These are phyloP conservation scores for Trichoderma asperellum DNA, from an alignment of 2,329 filamentous ascomycete species.

Conservation along the genomic window DNA sequence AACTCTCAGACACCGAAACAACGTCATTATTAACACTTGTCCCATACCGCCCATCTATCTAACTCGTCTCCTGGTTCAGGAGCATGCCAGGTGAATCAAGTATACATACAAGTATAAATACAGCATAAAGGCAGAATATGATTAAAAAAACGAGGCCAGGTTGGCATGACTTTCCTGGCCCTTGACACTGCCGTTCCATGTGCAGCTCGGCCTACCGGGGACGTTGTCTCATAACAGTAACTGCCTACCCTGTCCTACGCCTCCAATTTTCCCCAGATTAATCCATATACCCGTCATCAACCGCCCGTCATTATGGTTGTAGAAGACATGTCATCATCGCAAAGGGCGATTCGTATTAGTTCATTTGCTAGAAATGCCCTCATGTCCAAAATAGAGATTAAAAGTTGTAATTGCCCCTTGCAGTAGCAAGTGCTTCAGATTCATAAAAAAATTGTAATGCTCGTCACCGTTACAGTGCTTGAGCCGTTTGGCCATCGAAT, in stretches of 20 bases:
- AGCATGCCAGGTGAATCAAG: constrained; percentile 23
- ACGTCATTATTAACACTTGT: constrained; percentile 1
- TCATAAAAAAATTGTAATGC: constrained; percentile 4
- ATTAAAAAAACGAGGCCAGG: constrained; percentile 26
- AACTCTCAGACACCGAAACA: background rate
- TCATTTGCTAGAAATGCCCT: constrained; percentile 28
- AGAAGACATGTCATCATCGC: constrained; percentile 36
- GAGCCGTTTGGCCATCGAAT: background rate
- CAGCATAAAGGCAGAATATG: constrained; percentile 26
- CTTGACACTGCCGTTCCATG: constrained; percentile 24
- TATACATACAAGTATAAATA: constrained; percentile 29
- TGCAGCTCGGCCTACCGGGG: constrained; percentile 16
- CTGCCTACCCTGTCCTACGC: constrained; percentile 27
- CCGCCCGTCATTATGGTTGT: constrained; percentile 39
- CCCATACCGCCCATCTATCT: constrained; percentile 14
- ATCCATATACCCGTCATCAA: constrained; percentile 39
- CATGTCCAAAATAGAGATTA: constrained; percentile 30
- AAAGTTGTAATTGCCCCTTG: constrained; percentile 18
- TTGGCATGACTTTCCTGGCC: constrained; percentile 20
- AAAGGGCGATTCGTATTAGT: constrained; percentile 30
- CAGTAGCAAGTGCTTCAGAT: constrained; percentile 1
- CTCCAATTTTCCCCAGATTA: constrained; percentile 25
- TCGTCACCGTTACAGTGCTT: background rate
- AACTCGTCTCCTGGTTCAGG: constrained; percentile 14
- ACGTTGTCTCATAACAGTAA: constrained; percentile 23